Evolutionary conservation across 768 basidiomycete genomes (phyloP).

Genomic region (Leccinum pellstonianum): DNA sequence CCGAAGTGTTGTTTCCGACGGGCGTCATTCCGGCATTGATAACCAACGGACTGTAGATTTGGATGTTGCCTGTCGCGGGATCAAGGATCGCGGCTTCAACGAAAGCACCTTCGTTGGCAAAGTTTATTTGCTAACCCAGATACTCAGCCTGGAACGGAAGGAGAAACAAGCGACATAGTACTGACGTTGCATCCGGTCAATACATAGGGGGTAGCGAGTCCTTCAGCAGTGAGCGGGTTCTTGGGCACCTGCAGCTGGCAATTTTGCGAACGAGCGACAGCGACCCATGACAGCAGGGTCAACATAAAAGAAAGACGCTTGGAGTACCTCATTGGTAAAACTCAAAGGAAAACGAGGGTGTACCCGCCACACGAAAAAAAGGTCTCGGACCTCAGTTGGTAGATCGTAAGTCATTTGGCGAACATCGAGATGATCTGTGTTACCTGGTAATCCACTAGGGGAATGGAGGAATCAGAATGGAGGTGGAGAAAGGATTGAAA

Average conservation of each 20-base stretch:
- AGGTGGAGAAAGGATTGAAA: not conserved
- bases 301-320: constrained; percentile 12
- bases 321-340: constrained; percentile 15
- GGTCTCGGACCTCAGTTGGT: constrained; percentile 25
- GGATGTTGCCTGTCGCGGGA: constrained; percentile 26
- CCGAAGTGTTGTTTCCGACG: constrained; percentile 5
- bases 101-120: constrained; percentile 25
- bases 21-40: constrained; percentile 30
- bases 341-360: constrained; percentile 13
- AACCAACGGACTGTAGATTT: constrained; percentile 31
- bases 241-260: constrained; percentile 23
- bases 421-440: not conserved
- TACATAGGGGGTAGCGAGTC: constrained; percentile 28
- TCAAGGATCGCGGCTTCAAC: constrained; percentile 32
- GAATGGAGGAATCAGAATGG: not conserved
- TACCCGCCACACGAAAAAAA: constrained; percentile 20
- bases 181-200: constrained; percentile 31
- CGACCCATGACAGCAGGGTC: constrained; percentile 13
- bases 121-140: constrained; percentile 26
- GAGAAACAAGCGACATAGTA: not conserved
- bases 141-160: not conserved
- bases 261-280: constrained; percentile 21
- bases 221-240: constrained; percentile 24
- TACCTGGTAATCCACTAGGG: constrained; percentile 18
- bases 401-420: not conserved